Evolutionary conservation across 1,284 basidiomycete genomes (phyloP), one percentile per base, ranked within the genome.

Genomic region (Mycosarcoma maydis): DNA sequence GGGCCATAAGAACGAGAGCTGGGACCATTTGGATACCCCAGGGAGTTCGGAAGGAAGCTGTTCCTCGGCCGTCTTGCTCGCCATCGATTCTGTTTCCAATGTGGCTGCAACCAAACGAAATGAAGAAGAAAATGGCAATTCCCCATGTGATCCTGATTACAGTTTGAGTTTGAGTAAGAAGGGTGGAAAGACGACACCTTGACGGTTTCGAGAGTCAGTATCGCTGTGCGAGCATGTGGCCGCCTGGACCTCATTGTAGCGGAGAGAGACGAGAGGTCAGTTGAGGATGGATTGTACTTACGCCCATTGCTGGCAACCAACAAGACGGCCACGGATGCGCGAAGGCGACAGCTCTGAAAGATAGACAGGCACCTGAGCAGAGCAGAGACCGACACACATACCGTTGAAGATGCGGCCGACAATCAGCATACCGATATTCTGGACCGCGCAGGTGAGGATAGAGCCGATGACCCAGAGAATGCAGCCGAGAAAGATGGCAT

Each of bases 361-460:
- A 34, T 72, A 72, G 30, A 66, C 51, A 23, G 70, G 70, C 3
- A 72, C 66, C 36, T 58, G 53, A 33, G 69, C 59, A 17, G 69
- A 72, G 33, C 53, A 49, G 38, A 72, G 70, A 46, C 68, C 68
- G n/a, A 72, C 59, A 26, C 51, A 48, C 40, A 51, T 37, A 41
- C 69, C 69, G 33, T 51, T 51, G 50, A 72, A 41, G 55, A 69
- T 54, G 38, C 66, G 65, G 16, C 59, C 69, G 33, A 69, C 66
- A 33, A 72, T 52, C 23, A 72, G 52, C 69, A 73, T 73, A 26
- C 17, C 67, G 23, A 73, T 47, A 46, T 64, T 47, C 29, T 69
- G 61, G 9, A 49, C 45, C 11, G 71, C 67, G 41, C 66, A 69
- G 41, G 47, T 54, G 41, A 73, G 39, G 38, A 61, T 57, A 7